These are phyloP conservation scores for Phaeomoniella chlamydospora DNA, from an alignment of 2,329 filamentous ascomycete species.

Conservation along the genomic window DNA sequence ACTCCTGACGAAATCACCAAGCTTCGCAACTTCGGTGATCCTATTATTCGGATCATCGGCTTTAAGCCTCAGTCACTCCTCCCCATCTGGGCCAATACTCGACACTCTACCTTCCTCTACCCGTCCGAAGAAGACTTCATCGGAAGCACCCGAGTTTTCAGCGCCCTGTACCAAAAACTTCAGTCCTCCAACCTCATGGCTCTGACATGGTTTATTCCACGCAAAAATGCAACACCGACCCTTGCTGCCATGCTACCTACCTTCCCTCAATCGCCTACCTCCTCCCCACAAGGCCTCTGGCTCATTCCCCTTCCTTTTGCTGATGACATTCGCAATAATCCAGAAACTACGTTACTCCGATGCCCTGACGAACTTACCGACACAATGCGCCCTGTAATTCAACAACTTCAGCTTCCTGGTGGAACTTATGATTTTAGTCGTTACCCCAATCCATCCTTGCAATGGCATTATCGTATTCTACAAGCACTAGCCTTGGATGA, in stretches of 20 bases:
- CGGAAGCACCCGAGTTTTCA: conserved; percentile 84
- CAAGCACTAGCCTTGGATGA: conserved; percentile 87
- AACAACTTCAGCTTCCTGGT: conserved; percentile 79
- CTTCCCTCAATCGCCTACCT: conserved; percentile 3
- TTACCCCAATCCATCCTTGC: conserved; percentile 82
- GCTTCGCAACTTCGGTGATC: conserved; percentile 67
- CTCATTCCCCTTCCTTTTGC: conserved; percentile 74
- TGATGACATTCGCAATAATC: conserved; percentile 66
- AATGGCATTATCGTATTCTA: conserved; percentile 94
- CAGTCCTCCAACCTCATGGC: conserved; percentile 66
- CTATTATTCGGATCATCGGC: conserved; percentile 75
- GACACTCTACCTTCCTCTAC: conserved; percentile 84
- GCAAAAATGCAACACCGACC: conserved; percentile 63
- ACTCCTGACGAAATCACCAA: conserved; percentile 66
- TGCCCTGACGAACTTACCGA: conserved; percentile 61
- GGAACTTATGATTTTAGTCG: conserved; percentile 69
- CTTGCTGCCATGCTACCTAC: conserved; percentile 66
- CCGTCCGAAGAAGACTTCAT: conserved; percentile 82
- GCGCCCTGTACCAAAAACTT: conserved; percentile 79
- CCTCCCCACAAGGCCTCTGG: conserved; percentile 10
- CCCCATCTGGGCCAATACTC: conserved; percentile 70
- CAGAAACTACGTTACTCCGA: conserved; percentile 27
- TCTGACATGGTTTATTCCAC: conserved; percentile 78
- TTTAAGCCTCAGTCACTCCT: conserved; percentile 72
- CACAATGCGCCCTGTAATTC: conserved; percentile 66